Base-by-base conservation (phyloP, 78 protist genomes). In the Dictyostelium capitatum region DNA sequence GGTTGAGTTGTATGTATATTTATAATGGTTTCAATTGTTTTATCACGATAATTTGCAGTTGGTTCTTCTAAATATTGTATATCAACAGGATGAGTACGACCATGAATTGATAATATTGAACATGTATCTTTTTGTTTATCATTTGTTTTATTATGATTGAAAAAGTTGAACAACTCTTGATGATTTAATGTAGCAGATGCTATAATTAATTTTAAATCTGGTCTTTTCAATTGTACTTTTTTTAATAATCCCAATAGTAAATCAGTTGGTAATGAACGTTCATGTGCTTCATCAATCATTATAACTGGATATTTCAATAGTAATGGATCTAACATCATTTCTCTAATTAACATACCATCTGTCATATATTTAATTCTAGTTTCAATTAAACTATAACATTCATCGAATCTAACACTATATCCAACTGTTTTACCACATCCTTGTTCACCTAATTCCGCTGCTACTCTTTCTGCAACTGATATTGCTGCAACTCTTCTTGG, bases 241-340 rank as follows among this genome's bases (percentile, higher is more conserved):
- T 96, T 92, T 32, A 97, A 74, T 50, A 97, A 72, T 0, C 98
- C 98, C 46, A 96, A 15, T 3, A 96, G 51, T 6, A 97, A 5
- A 62, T 97, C 98, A 11, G 98, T 97, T 20, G 56, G 28, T 32
- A 96, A 17, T 8, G 95, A 80, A n/a, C 99, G 89, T 72, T 99
- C 99, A 80, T 99, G 99, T 8, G 99, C 99, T 56, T 99, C 99
- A 82, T 99, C 99, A n/a, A 99, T 75, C 92, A 99, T 97, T 0
- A 99, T 20, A 46, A 96, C 97, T 4, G 94, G 65, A 78, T 98
- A 98, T 11, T 79, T 74, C 1, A n/a, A 3, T 15, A 98, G 92
- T 32, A 96, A 79, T 7, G 99, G 98, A 54, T 97, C 97, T 14
- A 37, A n/a, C 83, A 98, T 81, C 57, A 83, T 59, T 84, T 98